Percentiles rank a stretch among this genome's conserved stretches.
phyloP scores from a whole-genome alignment of 441 rosid genomes.

The Biscutella laevigata region DNA sequence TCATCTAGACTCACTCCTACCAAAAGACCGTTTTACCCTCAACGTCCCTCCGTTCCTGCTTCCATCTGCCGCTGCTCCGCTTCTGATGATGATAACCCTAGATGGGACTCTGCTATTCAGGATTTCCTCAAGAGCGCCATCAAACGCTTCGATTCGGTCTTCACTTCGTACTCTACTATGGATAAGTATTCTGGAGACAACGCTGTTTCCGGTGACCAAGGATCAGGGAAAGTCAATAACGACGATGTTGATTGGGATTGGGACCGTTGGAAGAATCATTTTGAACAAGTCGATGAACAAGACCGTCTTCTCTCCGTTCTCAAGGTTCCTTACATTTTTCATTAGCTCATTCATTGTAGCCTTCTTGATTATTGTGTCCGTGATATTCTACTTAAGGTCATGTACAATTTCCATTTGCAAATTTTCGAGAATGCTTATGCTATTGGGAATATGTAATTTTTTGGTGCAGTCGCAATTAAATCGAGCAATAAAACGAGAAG shows the following conservation, averaged over 20 bases:
- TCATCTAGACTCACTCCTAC: conserved; percentile 18
- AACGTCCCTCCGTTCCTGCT: conserved; percentile 29
- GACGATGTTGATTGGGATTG: conserved; percentile 67
- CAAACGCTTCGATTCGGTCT: conserved; percentile 48
- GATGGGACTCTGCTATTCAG: conserved; percentile 58
- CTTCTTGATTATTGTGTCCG: neutral
- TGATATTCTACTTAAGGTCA: neutral
- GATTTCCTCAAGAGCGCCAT: conserved; percentile 42
- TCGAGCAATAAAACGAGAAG: conserved; percentile 53
- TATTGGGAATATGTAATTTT: neutral
- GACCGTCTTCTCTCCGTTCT: conserved; percentile 64
- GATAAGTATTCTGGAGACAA: conserved; percentile 15
- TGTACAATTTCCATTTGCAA: neutral
- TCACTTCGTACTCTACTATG: conserved; percentile 25
- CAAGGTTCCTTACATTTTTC: conserved; percentile 39
- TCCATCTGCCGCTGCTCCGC: conserved; percentile 35
- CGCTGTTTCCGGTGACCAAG: conserved; percentile 12
- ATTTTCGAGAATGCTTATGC: neutral
- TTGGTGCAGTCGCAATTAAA: conserved; percentile 51
- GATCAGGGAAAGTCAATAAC: neutral
- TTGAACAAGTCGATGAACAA: conserved; percentile 69
- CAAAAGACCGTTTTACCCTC: conserved; percentile 41
- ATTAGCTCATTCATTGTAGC: too few species aligned
- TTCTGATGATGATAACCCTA: conserved; percentile 19
- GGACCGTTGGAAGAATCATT: conserved; percentile 88